These are phyloP conservation scores for Rhizopogon salebrosus DNA, from an alignment of 768 basidiomycete species.

Conservation along the genomic window DNA sequence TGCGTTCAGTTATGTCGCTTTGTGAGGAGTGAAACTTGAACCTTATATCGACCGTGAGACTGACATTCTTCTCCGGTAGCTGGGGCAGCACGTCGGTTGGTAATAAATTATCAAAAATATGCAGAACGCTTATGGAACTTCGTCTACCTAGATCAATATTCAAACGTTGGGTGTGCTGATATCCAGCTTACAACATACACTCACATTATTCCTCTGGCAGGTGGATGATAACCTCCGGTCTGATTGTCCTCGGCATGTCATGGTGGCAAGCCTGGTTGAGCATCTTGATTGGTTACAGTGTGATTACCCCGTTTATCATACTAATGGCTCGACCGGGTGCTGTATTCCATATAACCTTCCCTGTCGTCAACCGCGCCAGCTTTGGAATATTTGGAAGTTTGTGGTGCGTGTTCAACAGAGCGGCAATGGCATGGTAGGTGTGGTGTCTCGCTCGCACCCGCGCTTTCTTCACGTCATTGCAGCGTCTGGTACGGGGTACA, in stretches of 20 bases:
- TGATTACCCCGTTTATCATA: slow-evolving; percentile 62
- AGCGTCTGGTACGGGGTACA: slow-evolving; percentile 70
- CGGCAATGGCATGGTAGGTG: slow-evolving; percentile 55
- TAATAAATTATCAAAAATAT: not conserved
- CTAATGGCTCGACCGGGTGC: slow-evolving; percentile 70
- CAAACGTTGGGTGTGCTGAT: not conserved
- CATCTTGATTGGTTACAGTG: slow-evolving; percentile 55
- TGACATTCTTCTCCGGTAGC: not conserved
- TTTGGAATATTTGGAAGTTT: slow-evolving; percentile 69
- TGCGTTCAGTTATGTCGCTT: slow-evolving; percentile 53
- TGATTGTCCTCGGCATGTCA: slow-evolving; percentile 59
- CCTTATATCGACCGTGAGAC: not conserved
- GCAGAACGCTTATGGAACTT: not conserved
- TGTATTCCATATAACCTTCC: slow-evolving; percentile 64
- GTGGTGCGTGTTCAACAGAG: slow-evolving; percentile 70
- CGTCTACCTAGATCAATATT: not conserved
- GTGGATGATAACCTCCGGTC: slow-evolving; percentile 66
- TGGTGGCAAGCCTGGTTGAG: slow-evolving; percentile 82
- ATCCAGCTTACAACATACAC: not conserved
- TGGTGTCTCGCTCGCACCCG: slow-evolving; percentile 12
- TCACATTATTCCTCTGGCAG: slow-evolving; percentile 22
- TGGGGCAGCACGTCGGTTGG: slow-evolving; percentile 65
- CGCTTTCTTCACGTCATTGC: slow-evolving; percentile 1
- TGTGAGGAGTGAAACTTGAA: slow-evolving; percentile 29
- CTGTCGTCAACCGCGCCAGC: slow-evolving; percentile 58